A percentile compares a stretch with the other conserved stretches of the same genome.
phyloP scores from a whole-genome alignment of 1,139 yeast genomes.

The Pneumocystis murina region DNA sequence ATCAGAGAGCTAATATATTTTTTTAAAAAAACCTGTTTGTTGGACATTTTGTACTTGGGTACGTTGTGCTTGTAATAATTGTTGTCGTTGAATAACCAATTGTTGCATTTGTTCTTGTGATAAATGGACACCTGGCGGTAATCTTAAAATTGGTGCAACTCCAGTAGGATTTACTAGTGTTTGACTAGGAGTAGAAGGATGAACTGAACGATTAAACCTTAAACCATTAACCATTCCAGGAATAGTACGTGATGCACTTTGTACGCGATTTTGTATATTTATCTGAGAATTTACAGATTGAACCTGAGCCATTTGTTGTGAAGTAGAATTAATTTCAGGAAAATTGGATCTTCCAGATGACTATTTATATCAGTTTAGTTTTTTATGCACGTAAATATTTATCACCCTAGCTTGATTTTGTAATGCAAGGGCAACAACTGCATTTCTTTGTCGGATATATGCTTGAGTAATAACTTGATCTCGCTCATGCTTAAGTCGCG shows the following conservation, averaged over 20 bases:
- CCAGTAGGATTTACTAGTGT: not conserved
- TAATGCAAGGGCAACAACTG: conserved; percentile 5
- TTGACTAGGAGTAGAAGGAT: conserved; percentile 3
- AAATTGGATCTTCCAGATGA: not conserved
- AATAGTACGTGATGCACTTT: not conserved
- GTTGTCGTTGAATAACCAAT: conserved; percentile 14
- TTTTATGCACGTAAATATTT: not conserved
- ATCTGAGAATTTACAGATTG: not conserved
- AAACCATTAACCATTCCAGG: not conserved
- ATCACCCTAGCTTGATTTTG: conserved; percentile 2
- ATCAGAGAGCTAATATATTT: not conserved
- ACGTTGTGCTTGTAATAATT: not conserved
- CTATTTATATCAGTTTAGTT: not conserved
- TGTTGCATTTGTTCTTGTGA: conserved; percentile 19
- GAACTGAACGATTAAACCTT: not conserved
- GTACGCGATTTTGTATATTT: not conserved
- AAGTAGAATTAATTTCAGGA: not conserved
- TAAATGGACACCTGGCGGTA: conserved; percentile 17
- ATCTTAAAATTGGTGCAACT: conserved; percentile 17
- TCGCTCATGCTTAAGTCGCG: conserved; percentile 66
- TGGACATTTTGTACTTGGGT: not conserved
- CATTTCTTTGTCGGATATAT: conserved; percentile 38
- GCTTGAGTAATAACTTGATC: conserved; percentile 73
- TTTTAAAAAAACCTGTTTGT: not conserved
- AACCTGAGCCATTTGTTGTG: not conserved